Evolutionary conservation across 176 grass and related monocot species (phyloP).

Genomic region (Triticum monococcum): DNA sequence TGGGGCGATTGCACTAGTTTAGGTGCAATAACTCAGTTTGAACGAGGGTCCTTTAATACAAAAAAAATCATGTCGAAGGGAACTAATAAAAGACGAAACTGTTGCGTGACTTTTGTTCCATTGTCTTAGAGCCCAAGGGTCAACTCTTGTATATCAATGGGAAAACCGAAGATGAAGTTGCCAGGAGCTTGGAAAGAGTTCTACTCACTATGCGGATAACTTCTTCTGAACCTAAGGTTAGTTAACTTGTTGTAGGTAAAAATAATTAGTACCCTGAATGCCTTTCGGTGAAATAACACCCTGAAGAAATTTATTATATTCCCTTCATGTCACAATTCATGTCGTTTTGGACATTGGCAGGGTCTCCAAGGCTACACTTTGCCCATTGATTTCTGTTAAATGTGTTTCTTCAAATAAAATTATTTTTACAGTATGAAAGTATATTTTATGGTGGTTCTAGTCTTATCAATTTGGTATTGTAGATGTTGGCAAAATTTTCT

Average conservation of each 20-base stretch:
- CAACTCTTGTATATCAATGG: slow-evolving; percentile 94
- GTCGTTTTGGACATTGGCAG: not conserved
- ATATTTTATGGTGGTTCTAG: not conserved
- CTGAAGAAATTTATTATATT: slow-evolving; percentile 11
- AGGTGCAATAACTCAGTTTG: not conserved
- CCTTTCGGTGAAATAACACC: not conserved
- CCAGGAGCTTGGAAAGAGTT: slow-evolving; percentile 93
- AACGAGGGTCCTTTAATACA: not conserved
- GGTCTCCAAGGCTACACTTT: slow-evolving; percentile 4
- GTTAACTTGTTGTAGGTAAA: slow-evolving; percentile 21
- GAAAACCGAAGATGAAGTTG: slow-evolving; percentile 87
- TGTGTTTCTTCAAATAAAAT: not conserved
- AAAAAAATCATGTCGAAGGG: not conserved
- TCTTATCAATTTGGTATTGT: not conserved
- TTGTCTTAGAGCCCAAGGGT: slow-evolving; percentile 76
- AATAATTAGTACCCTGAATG: not conserved
- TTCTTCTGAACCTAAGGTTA: slow-evolving; percentile 96
- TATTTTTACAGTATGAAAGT: slow-evolving; percentile 1
- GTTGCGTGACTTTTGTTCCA: slow-evolving; percentile 18
- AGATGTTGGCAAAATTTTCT: not conserved
- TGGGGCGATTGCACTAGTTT: not conserved
- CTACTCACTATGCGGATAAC: slow-evolving; percentile 88
- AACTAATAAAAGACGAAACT: slow-evolving; percentile 13
- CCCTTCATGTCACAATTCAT: not conserved
- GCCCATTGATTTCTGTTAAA: not conserved